Base-by-base conservation (phyloP, 208 protist species). In the Acanthamoeba sp. region DNA sequence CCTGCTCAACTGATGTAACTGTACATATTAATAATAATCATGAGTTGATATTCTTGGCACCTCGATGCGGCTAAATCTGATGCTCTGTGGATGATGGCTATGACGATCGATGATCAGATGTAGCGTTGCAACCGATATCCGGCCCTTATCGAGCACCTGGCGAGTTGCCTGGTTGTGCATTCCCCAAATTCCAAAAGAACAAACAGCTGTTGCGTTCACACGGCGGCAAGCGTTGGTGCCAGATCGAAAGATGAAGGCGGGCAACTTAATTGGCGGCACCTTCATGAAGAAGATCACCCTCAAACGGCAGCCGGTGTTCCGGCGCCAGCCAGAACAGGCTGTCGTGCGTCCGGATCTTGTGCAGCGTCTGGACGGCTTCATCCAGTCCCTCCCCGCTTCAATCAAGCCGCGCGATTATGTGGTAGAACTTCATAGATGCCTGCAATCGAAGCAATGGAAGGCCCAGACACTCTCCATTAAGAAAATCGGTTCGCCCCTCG, bases 251-350 rank as follows among this genome's bases (percentile, higher is more conserved):
- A 78, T 78, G 69, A 78, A 78, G 69, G 69, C 69, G 59, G 59
- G 59, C 34, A 78, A 78, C 36, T 78, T 78, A 36, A 78, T 78
- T 9, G 76, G 76, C 42, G 76, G 76, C 45, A 85, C 76, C 76
- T 85, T 85, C 76, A 85, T 85, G 76, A 85, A 85, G 76, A 85
- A 85, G 76, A 85, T 85, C 76, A 85, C 76, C 9, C 76, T 85
- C 27, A 85, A 85, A 42, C 38, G 76, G 45, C 76, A 85, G 45
- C 42, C 76, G 27, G 45, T 85, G 22, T 57, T n/a, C n/a, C 76
- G 76, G 12, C 76, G 76, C 4, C 42, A 24, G 76, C 76, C 76
- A 3, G 76, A 85, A 38, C 76, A 85, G 76, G 42, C 76, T 5
- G 76, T 57, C 1, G 45, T 59, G n/a, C 45, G 76, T 5, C 76